Evolutionary conservation across 345 rosid genomes (phyloP), one percentile per base, ranked within the genome.

Genomic region (Arabidopsis suecica): DNA sequence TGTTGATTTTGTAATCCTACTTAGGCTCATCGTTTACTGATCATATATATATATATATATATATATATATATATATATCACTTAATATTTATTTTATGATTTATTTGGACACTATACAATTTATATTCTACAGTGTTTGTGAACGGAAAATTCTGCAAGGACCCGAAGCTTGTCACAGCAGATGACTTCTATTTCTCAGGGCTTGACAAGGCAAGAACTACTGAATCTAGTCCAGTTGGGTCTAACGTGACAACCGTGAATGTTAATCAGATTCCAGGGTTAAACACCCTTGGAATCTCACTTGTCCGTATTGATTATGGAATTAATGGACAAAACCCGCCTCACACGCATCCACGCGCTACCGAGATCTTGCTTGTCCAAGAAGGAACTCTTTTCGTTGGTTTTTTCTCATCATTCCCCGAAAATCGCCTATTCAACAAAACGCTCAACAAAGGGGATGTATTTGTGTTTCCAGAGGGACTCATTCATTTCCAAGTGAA

Each of bases 321-420:
- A 23, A 14, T 9, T 2, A 7, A 37, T 3, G 69, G 76, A 7
- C 30, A 33, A 5, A 58, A 54, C 40, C 75, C 75, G 4, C 75
- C 75, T 16, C 75, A 71, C 47, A 45, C 50, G 1, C 75, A 71
- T 28, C 75, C 75, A 7, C 75, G 69, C n/a, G 76, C 76, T 60
- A 9, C 77, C 1, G 70, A 73, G 65, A 63, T 63, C 41, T 38
- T 73, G n/a, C 3, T 40, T 11, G 70, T 53, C 16, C 41, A 37
- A 5, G 60, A 73, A 14, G 77, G 70, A 9, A 62, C 56, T 13
- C 40, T 72, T 32, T 32, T 13, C 0, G 65, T 44, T 2, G 74
- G 65, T 0, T 70, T 70, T 30, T 18, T 70, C 41, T 34, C 74
- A 0, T 60, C 68, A 8, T 22, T 9, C 1, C 32, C 14, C 1